Evolutionary conservation across 495 filamentous ascomycete species (phyloP).

Genomic region (Trichocladium uniseriatum): DNA sequence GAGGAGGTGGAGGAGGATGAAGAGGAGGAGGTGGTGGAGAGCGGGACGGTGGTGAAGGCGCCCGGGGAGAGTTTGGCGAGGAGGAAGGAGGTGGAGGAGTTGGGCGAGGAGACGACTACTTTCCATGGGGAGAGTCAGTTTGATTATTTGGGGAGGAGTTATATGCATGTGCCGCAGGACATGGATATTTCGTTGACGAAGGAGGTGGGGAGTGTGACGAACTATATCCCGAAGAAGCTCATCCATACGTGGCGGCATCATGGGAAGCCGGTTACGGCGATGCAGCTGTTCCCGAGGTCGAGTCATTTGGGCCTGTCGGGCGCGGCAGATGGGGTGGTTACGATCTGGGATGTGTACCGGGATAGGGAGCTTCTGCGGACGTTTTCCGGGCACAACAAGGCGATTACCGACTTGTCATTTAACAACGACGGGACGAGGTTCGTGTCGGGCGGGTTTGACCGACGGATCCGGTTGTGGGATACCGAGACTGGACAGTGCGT

Average conservation of each 20-base stretch:
- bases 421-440: conserved; percentile 73
- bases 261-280: conserved; percentile 67
- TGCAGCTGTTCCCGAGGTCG: conserved; percentile 78
- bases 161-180: conserved; percentile 95
- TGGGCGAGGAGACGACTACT: conserved; percentile 67
- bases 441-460: conserved; percentile 85
- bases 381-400: conserved; percentile 83
- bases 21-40: conserved; percentile 46
- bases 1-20: conserved; percentile 49
- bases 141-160: conserved; percentile 88
- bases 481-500: conserved; percentile 87
- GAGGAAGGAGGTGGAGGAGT: conserved; percentile 46
- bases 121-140: conserved; percentile 76
- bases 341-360: conserved; percentile 93
- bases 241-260: conserved; percentile 85
- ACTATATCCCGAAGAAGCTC: conserved; percentile 88
- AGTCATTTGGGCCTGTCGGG: conserved; percentile 84
- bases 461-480: conserved; percentile 95
- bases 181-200: conserved; percentile 81
- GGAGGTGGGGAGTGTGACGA: conserved; percentile 67
- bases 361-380: conserved; percentile 77
- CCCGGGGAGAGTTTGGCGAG: conserved; percentile 48
- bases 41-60: conserved; percentile 42
- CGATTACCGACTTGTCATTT: conserved; percentile 85
- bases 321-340: conserved; percentile 78